These are phyloP conservation scores for Ammopiptanthus mongolicus DNA, from an alignment of 306 rosid genomes.

Conservation along the genomic window DNA sequence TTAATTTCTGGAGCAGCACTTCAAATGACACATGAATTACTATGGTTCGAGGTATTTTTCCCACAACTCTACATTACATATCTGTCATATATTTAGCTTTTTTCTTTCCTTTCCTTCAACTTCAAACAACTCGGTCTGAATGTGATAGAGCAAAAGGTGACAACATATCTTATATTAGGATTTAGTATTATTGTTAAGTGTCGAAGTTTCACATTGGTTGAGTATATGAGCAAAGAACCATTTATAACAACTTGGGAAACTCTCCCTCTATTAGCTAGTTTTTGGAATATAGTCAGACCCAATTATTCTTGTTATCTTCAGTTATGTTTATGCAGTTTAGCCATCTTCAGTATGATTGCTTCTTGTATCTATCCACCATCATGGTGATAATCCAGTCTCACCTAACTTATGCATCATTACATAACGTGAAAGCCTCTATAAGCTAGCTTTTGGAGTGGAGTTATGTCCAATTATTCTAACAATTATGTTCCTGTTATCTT, in stretches of 20 bases:
- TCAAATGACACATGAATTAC: constrained; percentile 38
- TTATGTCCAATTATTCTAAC: too few relatives aligned
- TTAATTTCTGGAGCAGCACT: constrained; percentile 34
- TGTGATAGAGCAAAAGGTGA: background rate
- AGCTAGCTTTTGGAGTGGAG: too few relatives aligned
- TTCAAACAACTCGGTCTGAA: background rate
- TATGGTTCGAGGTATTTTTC: constrained; percentile 41
- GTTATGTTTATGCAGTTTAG: too few relatives aligned
- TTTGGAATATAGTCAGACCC: too few relatives aligned
- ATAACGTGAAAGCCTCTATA: background rate
- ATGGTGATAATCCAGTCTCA: background rate
- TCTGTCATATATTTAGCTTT: background rate
- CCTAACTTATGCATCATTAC: background rate
- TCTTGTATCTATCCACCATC: background rate
- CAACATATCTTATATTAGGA: too few relatives aligned
- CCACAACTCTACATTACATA: background rate
- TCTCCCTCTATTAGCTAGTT: too few relatives aligned
- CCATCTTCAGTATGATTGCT: background rate
- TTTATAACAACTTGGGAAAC: too few relatives aligned
- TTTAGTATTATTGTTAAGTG: too few relatives aligned
- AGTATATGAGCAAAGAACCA: too few relatives aligned
- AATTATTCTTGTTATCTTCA: too few relatives aligned
- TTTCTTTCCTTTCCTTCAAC: background rate
- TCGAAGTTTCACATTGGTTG: too few relatives aligned
- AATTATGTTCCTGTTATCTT: too few relatives aligned